Evolutionary conservation across 805 yeast genomes (phyloP), one percentile per base, ranked within the genome.

Genomic region (Wickerhamiella bombiphila): DNA sequence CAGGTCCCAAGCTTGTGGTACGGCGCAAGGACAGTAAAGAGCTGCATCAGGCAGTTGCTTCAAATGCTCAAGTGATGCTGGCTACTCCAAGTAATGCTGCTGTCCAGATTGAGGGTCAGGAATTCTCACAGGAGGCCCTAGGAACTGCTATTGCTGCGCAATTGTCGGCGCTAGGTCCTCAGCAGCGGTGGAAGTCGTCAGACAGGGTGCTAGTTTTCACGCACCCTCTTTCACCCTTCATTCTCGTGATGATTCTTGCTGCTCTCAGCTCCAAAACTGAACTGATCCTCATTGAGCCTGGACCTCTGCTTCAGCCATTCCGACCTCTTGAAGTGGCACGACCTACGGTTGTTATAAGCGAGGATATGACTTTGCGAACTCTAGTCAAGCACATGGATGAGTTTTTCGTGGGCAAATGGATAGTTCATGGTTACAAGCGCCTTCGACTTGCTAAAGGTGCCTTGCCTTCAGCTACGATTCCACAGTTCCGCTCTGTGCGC

Each of bases 141-240:
- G 59, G 60, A 5, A 43, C 56, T 1, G 55, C 63, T 1, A 44
- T 61, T 7, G 63, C 63, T 1, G 53, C 59, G 5, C 64, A 61
- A 42, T 38, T 59, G 35, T 50, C 55, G 17, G 52, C 52, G 1
- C 44, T 60, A 16, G 61, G 59, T 1, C 39, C 42, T 11, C 47
- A 50, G 13, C 50, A 54, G 32, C 52, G 49, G 28, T 53, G 59
- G 56, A 41, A 20, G 0, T 15, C 41, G 2, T 18, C 40, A 8
- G 65, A 60, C 37, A 42, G 41, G 3, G 57, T 60, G 2, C 47
- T 55, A 17, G 41, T 55, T 20, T 52, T 55, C 29, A 51, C 56
- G 6, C 45, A 54, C 7, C 40, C 51, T 30, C 42, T 52, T 3
- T 39, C 47, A 5, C 42, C 50, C 5, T 54, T 49, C 42, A 35